A percentile compares a stretch with the other conserved stretches of the same genome.
phyloP scores from a whole-genome alignment of 2,329 filamentous ascomycete genomes.

The Fusarium nygamai region DNA sequence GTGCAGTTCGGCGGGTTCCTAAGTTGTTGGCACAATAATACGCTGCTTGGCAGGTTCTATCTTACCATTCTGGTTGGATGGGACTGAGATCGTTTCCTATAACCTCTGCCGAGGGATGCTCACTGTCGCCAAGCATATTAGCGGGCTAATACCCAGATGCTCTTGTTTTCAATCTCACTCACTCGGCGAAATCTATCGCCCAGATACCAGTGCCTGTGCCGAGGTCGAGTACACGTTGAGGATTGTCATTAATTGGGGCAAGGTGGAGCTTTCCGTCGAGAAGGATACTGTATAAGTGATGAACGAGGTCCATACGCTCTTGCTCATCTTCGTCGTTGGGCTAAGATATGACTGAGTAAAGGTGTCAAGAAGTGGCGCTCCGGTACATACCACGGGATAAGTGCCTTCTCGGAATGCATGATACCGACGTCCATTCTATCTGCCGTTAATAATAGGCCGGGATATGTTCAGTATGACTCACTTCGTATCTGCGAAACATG shows the following conservation, averaged over 20 bases:
- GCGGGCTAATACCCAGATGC: not conserved
- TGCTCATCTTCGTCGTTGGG: slow-evolving; percentile 28
- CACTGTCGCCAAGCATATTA: not conserved
- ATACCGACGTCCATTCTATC: slow-evolving; percentile 16
- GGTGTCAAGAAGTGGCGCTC: fast-evolving
- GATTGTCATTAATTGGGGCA: not conserved
- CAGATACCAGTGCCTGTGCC: slow-evolving; percentile 29
- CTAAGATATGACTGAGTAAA: not conserved
- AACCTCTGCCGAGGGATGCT: slow-evolving; percentile 17
- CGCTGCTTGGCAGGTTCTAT: fast-evolving
- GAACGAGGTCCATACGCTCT: slow-evolving; percentile 27
- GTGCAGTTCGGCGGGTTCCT: slow-evolving; percentile 26
- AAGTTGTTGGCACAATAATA: not conserved
- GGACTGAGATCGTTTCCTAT: slow-evolving; percentile 27
- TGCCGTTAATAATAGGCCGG: not conserved
- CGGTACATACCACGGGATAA: not conserved
- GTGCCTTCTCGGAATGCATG: slow-evolving; percentile 29
- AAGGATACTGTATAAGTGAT: slow-evolving; percentile 25
- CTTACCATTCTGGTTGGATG: slow-evolving; percentile 25
- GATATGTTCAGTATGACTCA: not conserved
- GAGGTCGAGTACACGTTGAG: slow-evolving; percentile 24
- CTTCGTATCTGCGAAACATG: slow-evolving; percentile 8
- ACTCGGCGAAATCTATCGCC: slow-evolving; percentile 32
- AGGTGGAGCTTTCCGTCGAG: slow-evolving; percentile 19
- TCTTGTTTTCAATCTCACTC: not conserved